Evolutionary conservation across 768 basidiomycete genomes (phyloP), one percentile per base, ranked within the genome.

Genomic region (Lactarius indigo): DNA sequence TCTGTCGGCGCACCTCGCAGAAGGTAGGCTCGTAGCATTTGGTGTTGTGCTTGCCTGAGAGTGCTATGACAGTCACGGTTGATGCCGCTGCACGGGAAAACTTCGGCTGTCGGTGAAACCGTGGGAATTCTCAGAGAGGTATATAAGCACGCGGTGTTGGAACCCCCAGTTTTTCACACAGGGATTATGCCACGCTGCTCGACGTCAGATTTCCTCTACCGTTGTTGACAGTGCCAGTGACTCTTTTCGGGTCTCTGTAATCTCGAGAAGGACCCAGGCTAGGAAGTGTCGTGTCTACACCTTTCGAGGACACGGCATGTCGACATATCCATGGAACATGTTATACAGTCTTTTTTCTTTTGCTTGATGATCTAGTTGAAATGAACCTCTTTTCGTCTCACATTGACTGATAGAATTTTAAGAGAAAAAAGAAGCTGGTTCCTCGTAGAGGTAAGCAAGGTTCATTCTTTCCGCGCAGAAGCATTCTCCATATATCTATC

Each of bases 181-280:
- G 81, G 76, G 83, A 81, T 80, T 75, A 82, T 85, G 84, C 84
- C 84, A 86, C 84, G 84, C 84, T 85, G 85, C 79, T 76, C 85
- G 85, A 81, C 80, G 84, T 77, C 57, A 75, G 79, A 73, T 47
- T 64, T 66, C 26, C 72, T 75, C 77, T 66, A 85, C 85, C 83
- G 75, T 84, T 80, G 85, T 79, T 76, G 79, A 80, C 84, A 85
- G 84, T 86, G 84, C 84, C 84, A 85, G 85, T 82, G 82, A 84
- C 79, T 80, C 76, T 76, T 71, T 52, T 72, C 62, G 73, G 75
- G 80, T 80, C 83, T 78, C 83, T 84, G 80, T 75, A 75, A 81
- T 84, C 83, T 83, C 83, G 73, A 85, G 81, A 86, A 66, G 17
- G 59, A 73, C 75, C 77, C 84, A 85, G 84, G 80, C 72, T 85